These are phyloP conservation scores for Candolleomyces aberdarensis DNA, from an alignment of 768 basidiomycete genomes.

Conservation along the genomic window DNA sequence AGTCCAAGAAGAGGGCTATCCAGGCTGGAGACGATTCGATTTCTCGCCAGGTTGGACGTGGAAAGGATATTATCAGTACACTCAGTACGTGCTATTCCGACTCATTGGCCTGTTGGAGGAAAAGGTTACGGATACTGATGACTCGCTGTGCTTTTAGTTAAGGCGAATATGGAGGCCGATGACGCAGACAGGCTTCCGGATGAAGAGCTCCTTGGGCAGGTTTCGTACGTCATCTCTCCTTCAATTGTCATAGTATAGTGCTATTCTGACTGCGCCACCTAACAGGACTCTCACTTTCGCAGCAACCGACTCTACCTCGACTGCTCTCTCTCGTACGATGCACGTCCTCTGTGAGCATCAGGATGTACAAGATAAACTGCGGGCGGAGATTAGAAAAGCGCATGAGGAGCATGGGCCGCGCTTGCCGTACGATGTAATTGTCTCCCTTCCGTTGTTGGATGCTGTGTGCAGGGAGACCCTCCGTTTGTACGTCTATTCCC, in stretches of 20 bases:
- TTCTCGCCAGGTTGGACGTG: constrained; percentile 27
- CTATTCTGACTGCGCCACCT: neutral
- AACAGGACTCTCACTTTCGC: constrained; percentile 36
- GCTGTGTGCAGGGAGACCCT: constrained; percentile 33
- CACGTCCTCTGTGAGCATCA: constrained; percentile 29
- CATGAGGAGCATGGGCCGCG: constrained; percentile 22
- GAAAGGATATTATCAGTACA: constrained; percentile 46
- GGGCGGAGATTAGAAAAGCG: constrained; percentile 31
- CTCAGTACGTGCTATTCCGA: constrained; percentile 31
- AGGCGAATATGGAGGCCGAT: constrained; percentile 32
- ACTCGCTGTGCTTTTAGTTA: constrained; percentile 24
- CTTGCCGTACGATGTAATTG: constrained; percentile 27
- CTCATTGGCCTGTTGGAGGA: too few relatives aligned
- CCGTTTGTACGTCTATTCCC: constrained; percentile 16
- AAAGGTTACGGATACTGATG: neutral
- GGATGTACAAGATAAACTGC: constrained; percentile 35
- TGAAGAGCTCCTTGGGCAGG: constrained; percentile 39
- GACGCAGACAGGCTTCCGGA: constrained; percentile 29
- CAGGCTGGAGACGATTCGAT: constrained; percentile 32
- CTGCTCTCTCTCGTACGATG: constrained; percentile 31
- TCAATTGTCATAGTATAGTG: neutral
- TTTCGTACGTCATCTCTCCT: constrained; percentile 11
- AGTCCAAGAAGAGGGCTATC: constrained; percentile 33
- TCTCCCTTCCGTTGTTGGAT: constrained; percentile 29
- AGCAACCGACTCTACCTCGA: constrained; percentile 41